A percentile compares a stretch with the other conserved stretches of the same genome.
phyloP scores from a whole-genome alignment of 1,284 basidiomycete species.

The Fomitiporia mediterranea region DNA sequence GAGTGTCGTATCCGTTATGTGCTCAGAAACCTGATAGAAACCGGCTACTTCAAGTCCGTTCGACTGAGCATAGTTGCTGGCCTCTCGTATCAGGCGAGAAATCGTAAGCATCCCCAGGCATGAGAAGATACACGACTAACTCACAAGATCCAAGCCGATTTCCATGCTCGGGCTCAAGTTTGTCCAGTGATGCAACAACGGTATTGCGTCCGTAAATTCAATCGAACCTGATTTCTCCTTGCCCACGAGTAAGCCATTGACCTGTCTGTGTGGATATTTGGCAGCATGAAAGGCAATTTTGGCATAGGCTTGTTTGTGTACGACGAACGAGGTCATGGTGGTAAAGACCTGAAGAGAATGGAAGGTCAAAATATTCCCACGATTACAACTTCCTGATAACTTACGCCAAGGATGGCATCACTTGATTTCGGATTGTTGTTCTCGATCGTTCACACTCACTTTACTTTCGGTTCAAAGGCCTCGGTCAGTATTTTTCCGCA shows the following conservation, averaged over 20 bases:
- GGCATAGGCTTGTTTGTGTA: slow-evolving; percentile 54
- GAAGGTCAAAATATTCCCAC: neutral
- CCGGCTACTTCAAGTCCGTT: slow-evolving; percentile 51
- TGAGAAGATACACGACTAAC: slow-evolving; percentile 24
- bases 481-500: no score
- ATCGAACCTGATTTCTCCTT: slow-evolving; percentile 34
- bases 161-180: slow-evolving; percentile 76
- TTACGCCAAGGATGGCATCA: no score
- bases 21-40: slow-evolving; percentile 68
- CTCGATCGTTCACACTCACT: no score
- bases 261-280: slow-evolving; percentile 63
- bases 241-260: slow-evolving; percentile 66
- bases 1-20: slow-evolving; percentile 51
- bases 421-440: no score
- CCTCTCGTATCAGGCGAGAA: slow-evolving; percentile 34
- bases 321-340: slow-evolving; percentile 37
- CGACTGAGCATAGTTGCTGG: slow-evolving; percentile 48
- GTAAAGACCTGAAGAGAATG: neutral
- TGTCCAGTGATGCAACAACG: slow-evolving; percentile 78
- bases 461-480: no score
- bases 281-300: slow-evolving; percentile 69
- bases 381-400: neutral
- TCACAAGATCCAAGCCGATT: slow-evolving; percentile 67
- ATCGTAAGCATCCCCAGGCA: slow-evolving; percentile 1
- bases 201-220: slow-evolving; percentile 56